Base-by-base conservation (phyloP, 352 stramenopile species). In the Phytophthora syringae region DNA sequence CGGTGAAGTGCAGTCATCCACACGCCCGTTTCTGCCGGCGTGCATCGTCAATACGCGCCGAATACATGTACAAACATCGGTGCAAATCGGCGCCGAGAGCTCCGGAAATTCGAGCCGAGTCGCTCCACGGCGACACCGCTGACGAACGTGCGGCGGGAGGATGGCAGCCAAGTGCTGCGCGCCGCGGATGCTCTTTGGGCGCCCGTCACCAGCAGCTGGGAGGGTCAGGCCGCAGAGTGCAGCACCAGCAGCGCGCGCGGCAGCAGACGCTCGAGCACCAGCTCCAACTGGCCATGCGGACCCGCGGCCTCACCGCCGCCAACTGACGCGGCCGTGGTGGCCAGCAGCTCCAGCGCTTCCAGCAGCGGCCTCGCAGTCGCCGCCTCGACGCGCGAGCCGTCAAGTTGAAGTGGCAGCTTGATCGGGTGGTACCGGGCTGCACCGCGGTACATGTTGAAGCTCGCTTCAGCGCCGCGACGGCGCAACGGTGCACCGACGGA, bases 1-100 rank as follows among this genome's bases (percentile, higher is more conserved):
- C 37, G 50, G 52, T 34, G 39, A 62, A 54, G 12, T 25, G 60
- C 65, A 73, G 65, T 70, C 65, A 73, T 73, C 65, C 22, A 21
- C 13, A 7, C 47, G 52, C 47, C 60, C 20, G 30, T 59, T 59
- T 67, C 43, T 67, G 60, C 50, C 16, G 10, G 22, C 37, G 32
- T n/a, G 28, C 42, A 52, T 66, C 48, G 60, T 70, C 66, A 60
- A 70, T 54, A 54, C 66, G 45, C 24, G 39, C 39, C 45, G 51
- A 69, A 68, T 59, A 58, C 53, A n/a, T n/a, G n/a, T n/a, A n/a
- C n/a, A n/a, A n/a, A n/a, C n/a, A n/a, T n/a, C n/a, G 64, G 43
- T 13, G 59, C 52, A 73, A 69, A 73, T 69, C 65, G 45, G 13
- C 30, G n/a, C 28, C 3, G 50, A 2, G 7, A 36, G 42, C 40